Evolutionary conservation across 805 yeast species (phyloP).

Genomic region (Wickerhamomyces mucosus): DNA sequence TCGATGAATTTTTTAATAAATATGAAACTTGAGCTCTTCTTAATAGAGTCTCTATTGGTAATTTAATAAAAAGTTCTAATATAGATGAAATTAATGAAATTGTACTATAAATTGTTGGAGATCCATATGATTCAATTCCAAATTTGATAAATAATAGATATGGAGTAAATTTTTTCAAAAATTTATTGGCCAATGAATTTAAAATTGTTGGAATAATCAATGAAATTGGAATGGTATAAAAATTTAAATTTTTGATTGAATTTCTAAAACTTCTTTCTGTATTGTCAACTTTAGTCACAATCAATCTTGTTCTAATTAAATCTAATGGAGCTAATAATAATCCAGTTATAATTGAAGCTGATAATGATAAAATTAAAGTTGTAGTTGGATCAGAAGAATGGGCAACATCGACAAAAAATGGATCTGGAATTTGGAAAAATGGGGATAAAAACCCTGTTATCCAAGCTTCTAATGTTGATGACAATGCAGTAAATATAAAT

Average conservation of each 20-base stretch:
- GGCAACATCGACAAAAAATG: conserved; percentile 71
- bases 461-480: conserved; percentile 83
- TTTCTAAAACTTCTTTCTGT: conserved; percentile 62
- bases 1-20: conserved; percentile 29
- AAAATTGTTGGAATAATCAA: conserved; percentile 61
- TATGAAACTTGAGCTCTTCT: conserved; percentile 75
- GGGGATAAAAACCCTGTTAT: conserved; percentile 82
- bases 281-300: conserved; percentile 53
- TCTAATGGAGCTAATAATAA: conserved; percentile 72
- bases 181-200: conserved; percentile 48
- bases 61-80: conserved; percentile 59
- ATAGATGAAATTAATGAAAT: conserved; percentile 52
- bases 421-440: conserved; percentile 75
- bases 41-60: conserved; percentile 82
- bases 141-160: conserved; percentile 47
- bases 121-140: conserved; percentile 57
- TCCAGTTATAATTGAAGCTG: conserved; percentile 67
- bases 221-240: conserved; percentile 44
- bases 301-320: conserved; percentile 66
- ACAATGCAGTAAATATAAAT: conserved; percentile 65
- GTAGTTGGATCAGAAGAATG: conserved; percentile 70
- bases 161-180: conserved; percentile 60
- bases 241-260: conserved; percentile 43
- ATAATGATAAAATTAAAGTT: conserved; percentile 57
- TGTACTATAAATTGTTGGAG: conserved; percentile 51